Evolutionary conservation across 371 early-diverging fungal genomes (phyloP), one percentile per base, ranked within the genome.

Genomic region (Paraphysoderma sedebokerense): DNA sequence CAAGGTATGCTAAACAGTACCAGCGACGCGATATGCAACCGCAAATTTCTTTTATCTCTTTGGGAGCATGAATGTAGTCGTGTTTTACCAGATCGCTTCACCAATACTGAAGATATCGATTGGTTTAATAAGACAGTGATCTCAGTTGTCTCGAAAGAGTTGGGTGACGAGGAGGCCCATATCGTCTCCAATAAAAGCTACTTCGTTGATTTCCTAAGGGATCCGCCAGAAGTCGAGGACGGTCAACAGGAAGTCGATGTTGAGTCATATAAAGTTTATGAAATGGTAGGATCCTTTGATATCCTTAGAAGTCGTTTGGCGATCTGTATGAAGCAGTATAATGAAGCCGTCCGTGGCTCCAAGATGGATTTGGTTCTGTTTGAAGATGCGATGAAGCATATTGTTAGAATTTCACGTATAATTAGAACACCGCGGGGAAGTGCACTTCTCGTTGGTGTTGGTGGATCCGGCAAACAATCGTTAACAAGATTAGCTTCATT

Each of bases 41-140:
- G 55, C 31, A 68, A 68, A 48, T 46, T 60, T 22, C 55, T 74
- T 20, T 12, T 70, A 9, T 56, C 62, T 20, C 54, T 76, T 19
- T 74, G 74, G 76, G 74, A 72, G 47, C 76, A 76, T 41, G 76
- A 76, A 50, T 72, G 72, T 46, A 63, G 64, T 0, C 59, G 76
- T 19, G 76, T 76, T 24, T 47, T 76, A 48, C 72, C 72, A 1
- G 76, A 76, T 52, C 67, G 76, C 17, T 76, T 76, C 51, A 64
- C 70, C 41, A 68, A 64, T 6, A 12, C 19, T 4, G 74, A 76
- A 29, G 76, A 76, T 52, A 56, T 66, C 0, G 72, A 73, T 44
- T 76, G 74, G 74, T 76, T 76, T 51, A 58, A 47, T 46, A 67
- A 68, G 44, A 55, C 67, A 4, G 28, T 66, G 51, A 23, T 28